Conservation (phyloP, 2,329 filamentous ascomycete species). For the Aspergillus hiratsukae region DNA sequence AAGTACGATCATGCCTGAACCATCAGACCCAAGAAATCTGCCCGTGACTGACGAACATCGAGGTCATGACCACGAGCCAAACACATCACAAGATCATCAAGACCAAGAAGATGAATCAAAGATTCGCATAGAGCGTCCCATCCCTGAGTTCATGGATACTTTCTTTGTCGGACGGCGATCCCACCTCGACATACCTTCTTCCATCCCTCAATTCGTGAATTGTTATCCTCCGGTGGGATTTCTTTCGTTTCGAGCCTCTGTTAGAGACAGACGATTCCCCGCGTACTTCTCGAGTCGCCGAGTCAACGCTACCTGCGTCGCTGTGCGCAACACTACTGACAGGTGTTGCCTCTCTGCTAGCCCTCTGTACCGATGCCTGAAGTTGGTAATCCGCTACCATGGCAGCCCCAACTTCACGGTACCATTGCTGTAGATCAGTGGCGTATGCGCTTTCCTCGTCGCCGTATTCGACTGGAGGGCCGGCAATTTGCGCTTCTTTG, state of each 20-base stretch:
- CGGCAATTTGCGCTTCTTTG: slow-evolving; percentile 29
- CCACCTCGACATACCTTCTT: slow-evolving; percentile 38
- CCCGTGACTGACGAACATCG: no score
- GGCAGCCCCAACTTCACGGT: slow-evolving; percentile 29
- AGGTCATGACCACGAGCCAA: background rate
- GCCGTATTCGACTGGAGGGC: slow-evolving; percentile 38
- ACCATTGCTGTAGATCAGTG: slow-evolving; percentile 39
- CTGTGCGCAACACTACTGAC: slow-evolving; percentile 26
- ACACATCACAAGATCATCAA: background rate
- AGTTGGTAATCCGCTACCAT: slow-evolving; percentile 34
- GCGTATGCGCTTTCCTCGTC: slow-evolving; percentile 34
- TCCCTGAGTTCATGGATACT: slow-evolving; percentile 41
- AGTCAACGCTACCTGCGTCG: slow-evolving; percentile 30
- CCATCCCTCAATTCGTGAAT: slow-evolving; percentile 42
- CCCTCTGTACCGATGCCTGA: slow-evolving; percentile 29
- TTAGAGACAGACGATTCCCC: slow-evolving; percentile 18
- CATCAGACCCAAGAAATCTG: no score
- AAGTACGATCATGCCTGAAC: background rate
- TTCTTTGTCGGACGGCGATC: slow-evolving; percentile 33
- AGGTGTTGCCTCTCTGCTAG: slow-evolving; percentile 23
- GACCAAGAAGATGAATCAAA: slow-evolving; percentile 15
- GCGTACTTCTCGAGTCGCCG: slow-evolving; percentile 13
- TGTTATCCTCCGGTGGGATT: slow-evolving; percentile 32
- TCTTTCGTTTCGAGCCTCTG: slow-evolving; percentile 26
- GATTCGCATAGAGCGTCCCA: slow-evolving; percentile 41